Conservation (phyloP, 805 yeast genomes). For the Candida namnaoensis region DNA sequence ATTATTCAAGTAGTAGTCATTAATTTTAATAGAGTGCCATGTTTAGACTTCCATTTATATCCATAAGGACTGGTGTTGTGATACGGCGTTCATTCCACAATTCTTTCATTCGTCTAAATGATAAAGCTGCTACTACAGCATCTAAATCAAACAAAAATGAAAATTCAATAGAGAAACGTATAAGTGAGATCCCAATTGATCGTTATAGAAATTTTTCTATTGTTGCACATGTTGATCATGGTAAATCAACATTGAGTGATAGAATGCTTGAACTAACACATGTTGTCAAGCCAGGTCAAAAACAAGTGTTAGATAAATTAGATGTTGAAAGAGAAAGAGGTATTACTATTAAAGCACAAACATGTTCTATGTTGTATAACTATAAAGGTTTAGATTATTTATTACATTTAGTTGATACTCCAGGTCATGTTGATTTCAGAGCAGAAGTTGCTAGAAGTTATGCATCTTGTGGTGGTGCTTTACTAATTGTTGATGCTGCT, state of each 20-base stretch:
- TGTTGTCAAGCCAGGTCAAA: conserved; percentile 74
- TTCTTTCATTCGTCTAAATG: not conserved
- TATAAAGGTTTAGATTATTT: conserved; percentile 65
- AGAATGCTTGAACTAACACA: conserved; percentile 82
- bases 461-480: conserved; percentile 94
- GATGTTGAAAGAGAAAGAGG: conserved; percentile 97
- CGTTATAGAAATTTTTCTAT: conserved; percentile 87
- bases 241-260: conserved; percentile 84
- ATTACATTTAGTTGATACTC: conserved; percentile 89
- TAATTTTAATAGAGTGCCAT: no score
- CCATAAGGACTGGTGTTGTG: no score
- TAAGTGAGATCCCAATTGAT: conserved; percentile 72
- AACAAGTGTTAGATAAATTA: conserved; percentile 81
- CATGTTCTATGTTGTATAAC: conserved; percentile 85
- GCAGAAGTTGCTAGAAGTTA: conserved; percentile 90
- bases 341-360: conserved; percentile 94
- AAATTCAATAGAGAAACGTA: conserved; percentile 37
- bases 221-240: conserved; percentile 93
- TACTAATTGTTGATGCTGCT: conserved; percentile 84
- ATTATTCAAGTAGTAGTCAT: no score
- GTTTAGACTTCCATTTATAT: no score
- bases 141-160: not conserved
- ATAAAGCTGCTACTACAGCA: no score
- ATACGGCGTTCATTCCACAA: conserved; percentile 5
- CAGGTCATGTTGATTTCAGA: conserved; percentile 95